A percentile compares a stretch with the other conserved stretches of the same genome.
Evolutionary conservation across 148 eudicot species (phyloP).

Genomic region (Suaeda aralocaspica): DNA sequence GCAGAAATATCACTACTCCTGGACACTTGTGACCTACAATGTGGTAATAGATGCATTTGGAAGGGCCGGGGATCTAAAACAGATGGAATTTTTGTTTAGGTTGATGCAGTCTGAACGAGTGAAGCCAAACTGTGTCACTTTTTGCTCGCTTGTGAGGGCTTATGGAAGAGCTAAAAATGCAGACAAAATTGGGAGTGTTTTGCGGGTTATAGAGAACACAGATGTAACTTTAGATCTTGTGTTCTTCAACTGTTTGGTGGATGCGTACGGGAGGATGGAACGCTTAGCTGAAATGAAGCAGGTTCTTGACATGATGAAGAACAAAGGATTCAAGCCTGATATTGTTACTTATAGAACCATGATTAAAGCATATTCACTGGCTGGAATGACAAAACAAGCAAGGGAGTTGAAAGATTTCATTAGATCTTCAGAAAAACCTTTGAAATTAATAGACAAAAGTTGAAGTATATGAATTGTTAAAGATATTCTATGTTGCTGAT

Average conservation of each 20-base stretch:
- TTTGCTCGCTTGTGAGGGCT: constrained; percentile 83
- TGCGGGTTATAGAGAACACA: constrained; percentile 60
- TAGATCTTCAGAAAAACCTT: constrained; percentile 26
- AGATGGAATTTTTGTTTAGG: constrained; percentile 73
- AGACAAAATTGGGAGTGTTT: constrained; percentile 53
- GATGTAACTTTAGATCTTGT: constrained; percentile 67
- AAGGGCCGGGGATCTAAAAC: constrained; percentile 69
- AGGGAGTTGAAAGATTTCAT: constrained; percentile 46
- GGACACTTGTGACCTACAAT: constrained; percentile 87
- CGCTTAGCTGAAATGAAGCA: constrained; percentile 76
- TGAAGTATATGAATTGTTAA: too few species aligned
- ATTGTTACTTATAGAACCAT: constrained; percentile 65
- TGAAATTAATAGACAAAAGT: not conserved
- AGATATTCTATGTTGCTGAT: too few species aligned
- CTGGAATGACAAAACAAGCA: constrained; percentile 59
- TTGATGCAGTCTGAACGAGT: constrained; percentile 76
- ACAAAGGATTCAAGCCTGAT: constrained; percentile 66
- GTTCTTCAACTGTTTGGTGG: constrained; percentile 76
- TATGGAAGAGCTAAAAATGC: constrained; percentile 64
- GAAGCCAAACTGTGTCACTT: constrained; percentile 75
- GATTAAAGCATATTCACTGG: constrained; percentile 65
- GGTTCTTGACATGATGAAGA: constrained; percentile 68
- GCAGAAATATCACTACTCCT: constrained; percentile 78
- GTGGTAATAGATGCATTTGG: constrained; percentile 85
- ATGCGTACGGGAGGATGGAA: constrained; percentile 86